Evolutionary conservation across 139 green algal genomes (phyloP), one percentile per base, ranked within the genome.

Genomic region (Chlorella sp.): DNA sequence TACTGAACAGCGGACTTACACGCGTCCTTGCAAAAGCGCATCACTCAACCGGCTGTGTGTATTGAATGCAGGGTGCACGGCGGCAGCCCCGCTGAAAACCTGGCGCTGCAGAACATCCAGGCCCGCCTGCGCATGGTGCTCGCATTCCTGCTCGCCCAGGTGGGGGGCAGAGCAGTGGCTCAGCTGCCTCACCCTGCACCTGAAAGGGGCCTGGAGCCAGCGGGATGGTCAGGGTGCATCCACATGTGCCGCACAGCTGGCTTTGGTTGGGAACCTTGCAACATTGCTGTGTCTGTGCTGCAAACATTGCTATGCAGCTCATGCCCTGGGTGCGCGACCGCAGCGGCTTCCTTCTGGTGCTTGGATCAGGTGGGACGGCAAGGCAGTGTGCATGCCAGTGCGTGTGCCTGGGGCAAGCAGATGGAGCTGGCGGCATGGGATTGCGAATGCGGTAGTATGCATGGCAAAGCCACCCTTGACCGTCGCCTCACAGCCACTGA

Each of bases 91-190:
- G 87, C 91, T 0, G 97, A 99, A 90, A 98, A 99, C 90, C 89
- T 98, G 64, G 97, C 97, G 6, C 91, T 99, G 84, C 97, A 99
- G 89, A 98, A 98, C 89, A 96, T 98, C 76, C 92, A 96, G 88
- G 97, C 97, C 0, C 89, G 97, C 24, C 89, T 99, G 68, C 92
- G 97, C 81, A 99, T 99, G 97, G 97, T 99, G 51, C 56, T 98
- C 30, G 92, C 96, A 2, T 99, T 98, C 92, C 85, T 98, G 41
- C 88, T 98, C 70, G 96, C 95, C 0, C 95, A 98, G 90, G 65
- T 87, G 58, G 1, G 54, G 2, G 22, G 1, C 17, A 32, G 67
- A 26, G 67, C 16, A 73, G 67, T 16, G 11, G 26, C 13, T 5
- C 5, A 22, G 11, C 9, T 9, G 58, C 9, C 58, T 13, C 22